Conservation (phyloP, 2,329 filamentous ascomycete genomes). For the Xylariaceae sp. region DNA sequence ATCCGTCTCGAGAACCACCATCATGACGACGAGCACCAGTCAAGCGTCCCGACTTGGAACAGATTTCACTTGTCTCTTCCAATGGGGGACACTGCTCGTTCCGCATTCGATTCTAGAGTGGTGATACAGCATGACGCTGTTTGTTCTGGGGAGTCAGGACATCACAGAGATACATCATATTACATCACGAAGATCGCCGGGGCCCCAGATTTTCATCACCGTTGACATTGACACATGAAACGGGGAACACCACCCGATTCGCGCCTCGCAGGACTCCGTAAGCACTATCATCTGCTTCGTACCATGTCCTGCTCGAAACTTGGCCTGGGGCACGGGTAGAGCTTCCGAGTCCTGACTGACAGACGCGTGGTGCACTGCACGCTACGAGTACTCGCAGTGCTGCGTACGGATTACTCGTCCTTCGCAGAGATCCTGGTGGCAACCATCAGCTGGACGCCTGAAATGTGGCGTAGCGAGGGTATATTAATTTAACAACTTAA, state of each 20-base stretch:
- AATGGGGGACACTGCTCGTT: neutral
- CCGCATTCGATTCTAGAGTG: slow-evolving; percentile 1
- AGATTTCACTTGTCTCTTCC: neutral
- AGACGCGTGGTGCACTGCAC: neutral
- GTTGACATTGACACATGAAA: slow-evolving; percentile 19
- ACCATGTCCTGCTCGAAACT: slow-evolving; percentile 19
- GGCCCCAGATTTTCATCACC: slow-evolving; percentile 1
- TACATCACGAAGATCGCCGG: slow-evolving; percentile 6
- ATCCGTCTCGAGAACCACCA: neutral
- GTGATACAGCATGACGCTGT: slow-evolving; percentile 25
- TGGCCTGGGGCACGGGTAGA: slow-evolving; percentile 6
- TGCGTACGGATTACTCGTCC: too few relatives aligned
- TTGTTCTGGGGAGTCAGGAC: slow-evolving; percentile 5
- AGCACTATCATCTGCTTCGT: slow-evolving; percentile 17
- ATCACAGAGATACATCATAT: slow-evolving; percentile 20
- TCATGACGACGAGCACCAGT: neutral
- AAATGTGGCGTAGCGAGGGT: slow-evolving; percentile 13
- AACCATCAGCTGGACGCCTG: slow-evolving; percentile 10
- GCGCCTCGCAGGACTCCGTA: slow-evolving; percentile 17
- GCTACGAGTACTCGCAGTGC: too few relatives aligned
- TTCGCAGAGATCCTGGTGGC: neutral
- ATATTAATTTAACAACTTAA: slow-evolving; percentile 15
- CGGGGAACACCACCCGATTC: slow-evolving; percentile 29
- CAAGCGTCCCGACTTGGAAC: neutral
- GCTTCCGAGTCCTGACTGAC: slow-evolving; percentile 11